phyloP scores from a whole-genome alignment of 129 eudicot species.

The Glebionis coronaria region DNA sequence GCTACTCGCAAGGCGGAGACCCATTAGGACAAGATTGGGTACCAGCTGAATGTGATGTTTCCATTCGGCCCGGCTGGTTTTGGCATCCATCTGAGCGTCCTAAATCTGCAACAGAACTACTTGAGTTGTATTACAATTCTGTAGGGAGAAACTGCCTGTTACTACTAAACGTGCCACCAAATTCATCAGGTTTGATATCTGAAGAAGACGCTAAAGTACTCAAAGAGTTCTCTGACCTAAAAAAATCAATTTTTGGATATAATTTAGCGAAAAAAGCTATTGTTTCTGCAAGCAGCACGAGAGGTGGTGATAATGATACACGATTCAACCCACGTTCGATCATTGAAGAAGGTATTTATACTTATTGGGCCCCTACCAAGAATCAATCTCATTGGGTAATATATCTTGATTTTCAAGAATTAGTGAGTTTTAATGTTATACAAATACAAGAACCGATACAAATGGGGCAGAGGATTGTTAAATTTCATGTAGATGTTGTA shows the following conservation, averaged over 20 bases:
- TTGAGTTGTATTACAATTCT: conserved; percentile 78
- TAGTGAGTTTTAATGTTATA: conserved; percentile 52
- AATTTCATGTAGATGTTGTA: conserved; percentile 52
- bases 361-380: conserved; percentile 79
- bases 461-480: conserved; percentile 76
- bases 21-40: conserved; percentile 84
- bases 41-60: conserved; percentile 90
- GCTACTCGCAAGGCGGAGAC: conserved; percentile 75
- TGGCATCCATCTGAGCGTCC: conserved; percentile 84
- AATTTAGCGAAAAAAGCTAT: conserved; percentile 54
- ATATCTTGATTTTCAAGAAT: conserved; percentile 42
- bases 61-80: conserved; percentile 98
- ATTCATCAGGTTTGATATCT: conserved; percentile 88
- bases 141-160: conserved; percentile 88
- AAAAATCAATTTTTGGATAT: conserved; percentile 51
- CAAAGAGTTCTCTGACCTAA: conserved; percentile 52
- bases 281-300: conserved; percentile 60
- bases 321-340: conserved; percentile 38
- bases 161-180: conserved; percentile 84
- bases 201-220: conserved; percentile 71
- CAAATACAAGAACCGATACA: conserved; percentile 81
- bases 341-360: conserved; percentile 51
- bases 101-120: conserved; percentile 58
- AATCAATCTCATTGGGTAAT: conserved; percentile 43
- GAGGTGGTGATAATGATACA: conserved; percentile 43